Evolutionary conservation across 495 filamentous ascomycete species (phyloP).

Genomic region (Tuber microsphaerosporum): DNA sequence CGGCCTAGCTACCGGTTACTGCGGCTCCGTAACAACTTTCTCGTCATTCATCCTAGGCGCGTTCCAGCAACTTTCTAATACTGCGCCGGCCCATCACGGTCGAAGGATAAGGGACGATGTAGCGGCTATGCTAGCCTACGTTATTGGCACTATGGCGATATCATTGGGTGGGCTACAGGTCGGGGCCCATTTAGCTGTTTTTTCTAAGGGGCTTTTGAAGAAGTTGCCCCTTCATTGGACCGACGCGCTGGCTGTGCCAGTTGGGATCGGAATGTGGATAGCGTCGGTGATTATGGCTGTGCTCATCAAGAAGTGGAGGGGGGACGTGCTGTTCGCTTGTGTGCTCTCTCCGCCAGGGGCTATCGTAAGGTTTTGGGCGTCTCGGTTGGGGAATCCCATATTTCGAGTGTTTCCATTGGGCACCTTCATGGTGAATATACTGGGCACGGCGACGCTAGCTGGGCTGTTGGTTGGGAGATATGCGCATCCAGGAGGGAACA

Average conservation of each 20-base stretch:
- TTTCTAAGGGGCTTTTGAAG: slow-evolving; percentile 59
- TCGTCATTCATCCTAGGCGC: slow-evolving; percentile 79
- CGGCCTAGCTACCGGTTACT: slow-evolving; percentile 87
- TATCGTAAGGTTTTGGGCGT: slow-evolving; percentile 64
- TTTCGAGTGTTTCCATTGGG: slow-evolving; percentile 71
- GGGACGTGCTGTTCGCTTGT: slow-evolving; percentile 64
- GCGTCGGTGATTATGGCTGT: slow-evolving; percentile 68
- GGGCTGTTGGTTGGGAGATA: slow-evolving; percentile 54
- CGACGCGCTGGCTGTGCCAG: slow-evolving; percentile 55
- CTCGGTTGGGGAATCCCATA: slow-evolving; percentile 60
- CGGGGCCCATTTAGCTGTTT: slow-evolving; percentile 62
- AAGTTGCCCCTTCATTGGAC: slow-evolving; percentile 45
- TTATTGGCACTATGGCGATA: slow-evolving; percentile 16
- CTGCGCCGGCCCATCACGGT: slow-evolving; percentile 48
- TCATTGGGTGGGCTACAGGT: slow-evolving; percentile 72
- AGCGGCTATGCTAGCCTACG: background rate
- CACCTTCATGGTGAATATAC: slow-evolving; percentile 77
- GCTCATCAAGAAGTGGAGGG: slow-evolving; percentile 64
- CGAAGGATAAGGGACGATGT: background rate
- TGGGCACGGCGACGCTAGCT: slow-evolving; percentile 58
- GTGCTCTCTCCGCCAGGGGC: slow-evolving; percentile 83
- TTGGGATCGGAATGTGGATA: slow-evolving; percentile 69
- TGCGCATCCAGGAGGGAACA: slow-evolving; percentile 61
- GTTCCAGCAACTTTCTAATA: slow-evolving; percentile 78
- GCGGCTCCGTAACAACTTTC: slow-evolving; percentile 87